Conservation (phyloP, 768 basidiomycete genomes). For the Lactifluus pinguis region DNA sequence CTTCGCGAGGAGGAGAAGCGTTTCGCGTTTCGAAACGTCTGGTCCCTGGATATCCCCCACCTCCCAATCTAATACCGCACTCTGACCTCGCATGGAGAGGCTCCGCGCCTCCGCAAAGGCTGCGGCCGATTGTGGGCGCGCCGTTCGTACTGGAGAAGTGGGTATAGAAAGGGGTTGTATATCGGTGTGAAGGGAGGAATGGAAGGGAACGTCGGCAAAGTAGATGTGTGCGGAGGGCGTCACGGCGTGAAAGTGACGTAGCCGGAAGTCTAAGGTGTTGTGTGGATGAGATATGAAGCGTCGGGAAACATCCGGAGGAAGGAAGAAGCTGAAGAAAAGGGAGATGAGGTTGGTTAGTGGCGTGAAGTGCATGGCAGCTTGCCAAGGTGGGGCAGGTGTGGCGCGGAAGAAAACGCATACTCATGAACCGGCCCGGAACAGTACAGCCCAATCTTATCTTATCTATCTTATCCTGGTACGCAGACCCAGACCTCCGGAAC, state of each 20-base stretch:
- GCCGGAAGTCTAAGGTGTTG: conserved; percentile 34
- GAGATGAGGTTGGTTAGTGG: neutral
- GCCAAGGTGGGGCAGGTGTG: too few species aligned
- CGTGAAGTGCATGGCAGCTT: neutral
- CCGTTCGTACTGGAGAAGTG: conserved; percentile 32
- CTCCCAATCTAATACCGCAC: conserved; percentile 54
- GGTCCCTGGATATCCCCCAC: conserved; percentile 67
- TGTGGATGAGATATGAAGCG: neutral
- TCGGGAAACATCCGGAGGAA: neutral
- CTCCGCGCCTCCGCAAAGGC: conserved; percentile 29
- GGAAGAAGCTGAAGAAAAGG: neutral
- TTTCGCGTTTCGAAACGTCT: conserved; percentile 66
- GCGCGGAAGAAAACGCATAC: too few species aligned
- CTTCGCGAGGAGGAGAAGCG: conserved; percentile 78
- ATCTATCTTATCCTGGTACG: too few species aligned
- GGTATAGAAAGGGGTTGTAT: conserved; percentile 33
- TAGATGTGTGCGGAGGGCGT: conserved; percentile 36
- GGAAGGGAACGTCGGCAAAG: conserved; percentile 41
- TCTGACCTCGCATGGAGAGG: conserved; percentile 34
- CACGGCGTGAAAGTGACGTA: conserved; percentile 55
- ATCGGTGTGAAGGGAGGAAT: conserved; percentile 9
- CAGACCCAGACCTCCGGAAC: too few species aligned
- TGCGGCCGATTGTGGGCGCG: conserved; percentile 37
- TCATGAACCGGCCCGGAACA: neutral
- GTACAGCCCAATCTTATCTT: too few species aligned